Evolutionary conservation across 2,329 filamentous ascomycete genomes (phyloP).

Genomic region (Xylariaceae sp.): DNA sequence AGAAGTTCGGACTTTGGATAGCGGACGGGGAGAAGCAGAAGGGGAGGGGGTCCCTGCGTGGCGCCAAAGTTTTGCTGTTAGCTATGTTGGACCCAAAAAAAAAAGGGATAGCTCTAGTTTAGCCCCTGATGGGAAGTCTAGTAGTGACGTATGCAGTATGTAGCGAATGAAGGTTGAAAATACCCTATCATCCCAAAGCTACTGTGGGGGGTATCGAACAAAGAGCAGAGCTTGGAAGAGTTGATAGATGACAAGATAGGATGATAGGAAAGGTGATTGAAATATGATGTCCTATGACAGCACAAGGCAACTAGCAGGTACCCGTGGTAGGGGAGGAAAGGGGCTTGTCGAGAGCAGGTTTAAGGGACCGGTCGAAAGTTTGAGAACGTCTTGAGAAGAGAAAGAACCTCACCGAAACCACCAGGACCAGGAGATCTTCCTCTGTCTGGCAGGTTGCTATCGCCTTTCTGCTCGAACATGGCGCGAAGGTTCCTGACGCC

Average conservation of each 20-base stretch:
- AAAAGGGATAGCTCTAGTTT: conserved; percentile 19
- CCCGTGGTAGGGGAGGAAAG: not conserved
- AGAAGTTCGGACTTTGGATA: conserved; percentile 77
- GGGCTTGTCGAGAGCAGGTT: conserved; percentile 8
- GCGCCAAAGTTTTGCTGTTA: conserved; percentile 43
- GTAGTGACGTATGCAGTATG: conserved; percentile 33
- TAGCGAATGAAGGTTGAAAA: conserved; percentile 13
- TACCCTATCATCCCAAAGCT: not conserved
- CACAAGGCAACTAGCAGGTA: no score
- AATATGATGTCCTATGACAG: not conserved
- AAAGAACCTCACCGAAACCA: conserved; percentile 50
- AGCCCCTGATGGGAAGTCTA: conserved; percentile 22
- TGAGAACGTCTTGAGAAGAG: not conserved
- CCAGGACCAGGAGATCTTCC: conserved; percentile 68
- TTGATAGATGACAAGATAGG: not conserved
- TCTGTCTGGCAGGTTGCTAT: conserved; percentile 68
- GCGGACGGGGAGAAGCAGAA: conserved; percentile 64
- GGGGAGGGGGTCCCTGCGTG: conserved; percentile 44
- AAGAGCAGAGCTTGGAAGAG: not conserved
- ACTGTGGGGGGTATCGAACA: conserved; percentile 3
- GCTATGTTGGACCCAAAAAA: conserved; percentile 29
- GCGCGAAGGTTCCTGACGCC: conserved; percentile 78
- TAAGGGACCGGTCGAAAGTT: not conserved
- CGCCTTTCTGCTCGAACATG: conserved; percentile 79
- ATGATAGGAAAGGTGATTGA: not conserved